Evolutionary conservation across 2,329 filamentous ascomycete species (phyloP).

Genomic region (Colletotrichum paranaense): DNA sequence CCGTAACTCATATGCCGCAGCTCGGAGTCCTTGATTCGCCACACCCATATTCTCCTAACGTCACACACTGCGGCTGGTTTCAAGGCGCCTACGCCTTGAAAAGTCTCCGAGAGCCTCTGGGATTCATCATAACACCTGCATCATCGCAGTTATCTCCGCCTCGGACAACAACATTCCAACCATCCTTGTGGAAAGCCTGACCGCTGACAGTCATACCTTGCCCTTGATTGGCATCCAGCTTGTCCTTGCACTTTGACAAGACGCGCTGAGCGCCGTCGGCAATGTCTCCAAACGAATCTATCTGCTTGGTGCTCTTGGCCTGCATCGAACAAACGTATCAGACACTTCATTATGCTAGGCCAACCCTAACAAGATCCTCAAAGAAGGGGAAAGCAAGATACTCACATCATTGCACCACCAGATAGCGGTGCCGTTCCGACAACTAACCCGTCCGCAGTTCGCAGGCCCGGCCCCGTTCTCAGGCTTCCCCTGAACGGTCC

Average conservation of each 20-base stretch:
- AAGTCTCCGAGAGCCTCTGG: not conserved
- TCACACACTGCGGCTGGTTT: not conserved
- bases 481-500: constrained; percentile 7
- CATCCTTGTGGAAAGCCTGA: constrained; percentile 19
- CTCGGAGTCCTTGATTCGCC: too few species aligned
- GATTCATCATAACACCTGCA: not conserved
- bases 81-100: not conserved
- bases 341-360: not conserved
- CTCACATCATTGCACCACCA: constrained; percentile 28
- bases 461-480: constrained; percentile 20
- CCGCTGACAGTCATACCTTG: constrained; percentile 22
- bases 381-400: not conserved
- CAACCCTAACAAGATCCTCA: too few species aligned
- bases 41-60: too few species aligned
- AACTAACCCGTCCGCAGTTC: constrained; percentile 26
- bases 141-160: constrained; percentile 15
- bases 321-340: not conserved
- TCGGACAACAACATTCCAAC: constrained; percentile 19
- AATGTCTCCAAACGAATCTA: constrained; percentile 22
- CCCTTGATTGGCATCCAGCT: constrained; percentile 18
- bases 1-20: too few species aligned
- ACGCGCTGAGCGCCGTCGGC: constrained; percentile 21
- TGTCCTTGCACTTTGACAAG: constrained; percentile 20
- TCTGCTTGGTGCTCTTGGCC: constrained; percentile 9
- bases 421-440: constrained; percentile 9